These are phyloP conservation scores for Fusarium euwallaceae DNA, from an alignment of 2,329 filamentous ascomycete species.

Conservation along the genomic window DNA sequence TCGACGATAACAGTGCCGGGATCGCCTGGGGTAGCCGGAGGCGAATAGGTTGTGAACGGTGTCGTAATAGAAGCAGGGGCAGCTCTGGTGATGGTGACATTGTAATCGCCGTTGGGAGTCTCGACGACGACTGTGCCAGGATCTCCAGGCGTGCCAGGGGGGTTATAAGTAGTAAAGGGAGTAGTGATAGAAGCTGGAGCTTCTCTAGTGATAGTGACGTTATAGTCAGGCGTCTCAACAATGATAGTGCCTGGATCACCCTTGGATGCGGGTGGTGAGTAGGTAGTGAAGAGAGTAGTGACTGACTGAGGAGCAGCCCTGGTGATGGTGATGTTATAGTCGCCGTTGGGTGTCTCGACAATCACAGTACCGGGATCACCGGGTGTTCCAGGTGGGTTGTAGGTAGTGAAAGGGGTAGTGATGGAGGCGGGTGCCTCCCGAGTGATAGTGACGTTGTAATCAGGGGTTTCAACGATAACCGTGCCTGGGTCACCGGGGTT, in stretches of 20 bases:
- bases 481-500: slow-evolving; percentile 30
- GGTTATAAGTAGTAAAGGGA: slow-evolving; percentile 13
- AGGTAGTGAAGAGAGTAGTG: slow-evolving; percentile 17
- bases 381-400: slow-evolving; percentile 17
- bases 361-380: slow-evolving; percentile 30
- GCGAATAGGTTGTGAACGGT: slow-evolving; percentile 26
- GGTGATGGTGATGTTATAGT: slow-evolving; percentile 26
- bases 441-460: slow-evolving; percentile 34
- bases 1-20: slow-evolving; percentile 30
- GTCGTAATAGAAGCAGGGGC: slow-evolving; percentile 26
- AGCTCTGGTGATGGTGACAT: slow-evolving; percentile 25
- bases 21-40: slow-evolving; percentile 16
- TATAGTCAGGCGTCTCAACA: slow-evolving; percentile 30
- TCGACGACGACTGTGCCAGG: slow-evolving; percentile 27
- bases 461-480: slow-evolving; percentile 31
- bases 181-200: slow-evolving; percentile 16
- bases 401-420: slow-evolving; percentile 22
- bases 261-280: slow-evolving; percentile 15
- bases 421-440: slow-evolving; percentile 18
- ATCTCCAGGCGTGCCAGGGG: slow-evolving; percentile 22
- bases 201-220: slow-evolving; percentile 24
- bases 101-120: slow-evolving; percentile 21
- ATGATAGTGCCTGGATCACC: slow-evolving; percentile 30
- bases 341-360: slow-evolving; percentile 25
- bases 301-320: slow-evolving; percentile 14